Evolutionary conservation across 176 grass and related monocot genomes (phyloP), one percentile per base, ranked within the genome.

Genomic region (maize (Zea mays)): DNA sequence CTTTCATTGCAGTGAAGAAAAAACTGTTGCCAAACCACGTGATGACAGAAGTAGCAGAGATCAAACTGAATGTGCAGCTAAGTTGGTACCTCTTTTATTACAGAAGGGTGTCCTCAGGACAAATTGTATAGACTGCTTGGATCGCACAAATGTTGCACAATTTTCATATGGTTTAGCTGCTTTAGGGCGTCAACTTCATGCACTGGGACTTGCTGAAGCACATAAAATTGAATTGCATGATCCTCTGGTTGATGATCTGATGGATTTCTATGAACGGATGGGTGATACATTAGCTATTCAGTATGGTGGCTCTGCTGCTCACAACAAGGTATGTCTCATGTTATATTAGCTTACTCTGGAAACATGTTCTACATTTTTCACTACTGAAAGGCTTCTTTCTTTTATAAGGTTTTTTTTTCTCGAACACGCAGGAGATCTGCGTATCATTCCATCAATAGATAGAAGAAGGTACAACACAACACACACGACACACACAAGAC

Each of bases 121-220:
- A 70, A 99, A 99, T 72, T 99, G 96, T 68, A 96, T 99, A 70
- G 96, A 99, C 67, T 99, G 96, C 80, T 86, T 99, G 62, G 96
- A 99, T 72, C 92, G 96, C 57, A 99, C 96, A 78, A 99, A 99
- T 85, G 92, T 99, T 15, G 96, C 96, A 60, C 96, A 99, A 65
- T 99, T 89, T 86, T 77, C 92, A 10, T 99, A 91, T 60, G 96
- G 96, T 40, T 86, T 99, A 77, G 86, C 82, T 77, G 88, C 96
- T 79, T 73, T 99, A 82, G 92, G 81, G 49, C 88, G 82, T 69
- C 96, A 99, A 62, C 92, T 99, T 83, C 75, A 93, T 89, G 81
- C 71, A 38, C 58, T 99, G 58, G 71, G 50, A 66, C 72, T 99
- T 36, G 83, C 75, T 68, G 85, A 82, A 79, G 51, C 79, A 62